phyloP scores from a whole-genome alignment of 495 filamentous ascomycete species.

The Pseudotulostoma volvatum region DNA sequence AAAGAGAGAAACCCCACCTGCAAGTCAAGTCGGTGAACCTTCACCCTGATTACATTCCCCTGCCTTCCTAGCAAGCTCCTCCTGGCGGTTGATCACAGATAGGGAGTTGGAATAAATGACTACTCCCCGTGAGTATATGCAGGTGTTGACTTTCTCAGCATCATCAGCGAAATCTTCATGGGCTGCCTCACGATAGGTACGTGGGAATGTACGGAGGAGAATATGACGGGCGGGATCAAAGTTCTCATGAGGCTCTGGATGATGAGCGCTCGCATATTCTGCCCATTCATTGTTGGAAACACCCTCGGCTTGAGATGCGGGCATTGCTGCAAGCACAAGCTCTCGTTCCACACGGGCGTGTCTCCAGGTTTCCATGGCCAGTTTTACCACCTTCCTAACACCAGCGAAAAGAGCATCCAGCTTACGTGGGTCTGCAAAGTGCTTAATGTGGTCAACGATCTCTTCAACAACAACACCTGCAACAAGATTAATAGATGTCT shows the following conservation, averaged over 20 bases:
- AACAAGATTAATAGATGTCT: conserved; percentile 43
- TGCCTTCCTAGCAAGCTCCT: conserved; percentile 33
- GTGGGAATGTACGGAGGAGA: conserved; percentile 38
- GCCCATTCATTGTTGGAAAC: conserved; percentile 30
- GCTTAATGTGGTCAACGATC: conserved; percentile 39
- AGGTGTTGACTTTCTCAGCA: conserved; percentile 22
- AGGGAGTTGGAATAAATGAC: conserved; percentile 39
- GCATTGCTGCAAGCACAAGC: conserved; percentile 39
- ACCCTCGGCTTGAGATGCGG: conserved; percentile 27
- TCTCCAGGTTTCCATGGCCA: conserved; percentile 47
- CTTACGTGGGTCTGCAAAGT: conserved; percentile 39
- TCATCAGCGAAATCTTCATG: conserved; percentile 36
- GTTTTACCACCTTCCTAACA: conserved; percentile 43
- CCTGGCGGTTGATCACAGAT: conserved; percentile 30
- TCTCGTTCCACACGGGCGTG: conserved; percentile 46
- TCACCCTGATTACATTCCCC: too few species aligned
- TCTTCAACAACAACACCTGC: conserved; percentile 45
- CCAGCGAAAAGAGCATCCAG: conserved; percentile 34
- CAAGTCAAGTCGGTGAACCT: too few species aligned
- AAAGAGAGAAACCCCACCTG: too few species aligned
- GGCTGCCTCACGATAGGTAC: conserved; percentile 36
- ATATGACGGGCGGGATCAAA: conserved; percentile 23
- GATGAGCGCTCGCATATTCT: conserved; percentile 21
- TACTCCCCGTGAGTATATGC: conserved; percentile 35
- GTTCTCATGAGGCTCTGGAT: conserved; percentile 9